Evolutionary conservation across 345 rosid genomes (phyloP), one percentile per base, ranked within the genome.

Genomic region (Pistacia vera): DNA sequence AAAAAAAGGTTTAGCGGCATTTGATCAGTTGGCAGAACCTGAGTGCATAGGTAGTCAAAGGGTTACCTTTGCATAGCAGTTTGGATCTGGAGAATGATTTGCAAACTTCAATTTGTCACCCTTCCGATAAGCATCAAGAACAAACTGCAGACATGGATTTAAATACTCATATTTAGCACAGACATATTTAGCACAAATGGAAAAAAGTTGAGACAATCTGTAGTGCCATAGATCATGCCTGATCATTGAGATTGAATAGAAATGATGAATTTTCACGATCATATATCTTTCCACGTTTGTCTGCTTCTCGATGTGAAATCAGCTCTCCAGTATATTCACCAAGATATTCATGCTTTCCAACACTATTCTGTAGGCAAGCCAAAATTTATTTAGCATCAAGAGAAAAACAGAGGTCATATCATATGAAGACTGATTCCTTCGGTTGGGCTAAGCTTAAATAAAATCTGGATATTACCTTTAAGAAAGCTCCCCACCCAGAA

Each of bases 401-500:
- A 63, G 57, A 49, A 56, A 75, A 65, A n/a, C 49, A 7, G 56
- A 35, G 11, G 25, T 56, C n/a, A 16, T 14, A 68, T 58, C 66
- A 8, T 57, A 14, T 46, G 38, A 38, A 30, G 25, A 55, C 56
- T 13, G 63, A 16, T 65, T 54, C 11, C 10, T 14, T 54, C 14
- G 22, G 4, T 38, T 55, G 30, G 68, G 49, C 49, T 55, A 41
- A 63, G 28, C 46, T 16, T 55, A 72, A 35, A 62, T 63, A 51
- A 58, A 75, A 79, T 75, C 25, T 7, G 56, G 71, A 13, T 30
- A 52, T 60, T 86, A 97, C 99, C 97, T 97, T 97, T 83, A 97
- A 83, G 86, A 97, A 97, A 76, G 99, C 99, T 83, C 99, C 99
- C 99, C 99, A 97, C 30, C 99, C 99, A 74, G 99, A 97, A 65